Evolutionary conservation across 140 eudicot species (phyloP), one percentile per base, ranked within the genome.

Genomic region (Anethum foeniculum): DNA sequence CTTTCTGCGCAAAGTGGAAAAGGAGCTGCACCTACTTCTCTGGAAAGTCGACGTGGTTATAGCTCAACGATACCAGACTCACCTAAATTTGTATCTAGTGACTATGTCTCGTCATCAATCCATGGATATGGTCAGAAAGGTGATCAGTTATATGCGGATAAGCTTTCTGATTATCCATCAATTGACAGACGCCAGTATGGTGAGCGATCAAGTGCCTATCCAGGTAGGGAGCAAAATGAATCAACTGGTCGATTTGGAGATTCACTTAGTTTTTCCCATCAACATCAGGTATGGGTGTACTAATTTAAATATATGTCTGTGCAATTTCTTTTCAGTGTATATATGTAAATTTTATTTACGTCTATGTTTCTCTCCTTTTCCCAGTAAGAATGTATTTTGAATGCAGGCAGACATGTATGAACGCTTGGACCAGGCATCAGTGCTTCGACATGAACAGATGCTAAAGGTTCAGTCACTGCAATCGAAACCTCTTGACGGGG

Each of bases 391-490:
- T 27, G 27, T 46, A 28, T 27, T 47, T 27, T 49, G 19, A 75
- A 47, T 47, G 76, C 93, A 94, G 97, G 27, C 96, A 32, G 93
- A 90, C 75, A 56, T 89, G 69, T 94, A 90, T 86, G 98, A 94
- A 67, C 98, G 91, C 78, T 44, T 89, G 79, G 96, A 92, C 68
- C 90, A 89, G 48, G 90, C 93, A 77, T 44, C 91, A 52, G 83
- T 90, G 79, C 76, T 86, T 48, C 91, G 97, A 32, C 93, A 91
- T 75, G 97, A 94, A 62, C 87, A 84, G 74, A 32, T 90, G 83
- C 90, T 94, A 65, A 93, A 90, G 82, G 85, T 88, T 76, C 92
- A 84, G 80, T 82, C 92, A 21, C 86, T 91, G 82, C 91, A 90
- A 77, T 77, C 98, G 82, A 87, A 88, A 48, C 82, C 97, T 84